Conservation (phyloP, 1,284 basidiomycete genomes). For the Irpex rosettiformis region DNA sequence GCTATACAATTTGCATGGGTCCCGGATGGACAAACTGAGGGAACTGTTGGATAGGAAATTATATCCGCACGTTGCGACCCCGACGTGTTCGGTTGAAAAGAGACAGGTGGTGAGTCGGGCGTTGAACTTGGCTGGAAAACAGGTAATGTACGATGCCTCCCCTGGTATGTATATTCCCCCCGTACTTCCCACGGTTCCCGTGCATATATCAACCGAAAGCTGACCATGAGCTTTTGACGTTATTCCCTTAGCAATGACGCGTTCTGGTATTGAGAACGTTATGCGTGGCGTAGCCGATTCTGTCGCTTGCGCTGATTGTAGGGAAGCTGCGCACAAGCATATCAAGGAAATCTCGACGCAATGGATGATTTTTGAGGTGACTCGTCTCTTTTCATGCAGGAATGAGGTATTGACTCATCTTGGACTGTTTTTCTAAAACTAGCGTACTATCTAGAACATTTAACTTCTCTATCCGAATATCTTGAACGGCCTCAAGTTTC, state of each 20-base stretch:
- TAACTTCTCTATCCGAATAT: background rate
- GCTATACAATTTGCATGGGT: slow-evolving; percentile 37
- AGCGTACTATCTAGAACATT: background rate
- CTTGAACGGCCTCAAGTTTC: too few relatives aligned
- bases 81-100: slow-evolving; percentile 25
- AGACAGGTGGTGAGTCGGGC: slow-evolving; percentile 29
- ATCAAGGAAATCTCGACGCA: slow-evolving; percentile 59
- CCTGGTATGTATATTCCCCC: slow-evolving; percentile 24
- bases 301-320: slow-evolving; percentile 40
- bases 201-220: background rate
- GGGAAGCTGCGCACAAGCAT: slow-evolving; percentile 49
- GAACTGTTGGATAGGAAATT: slow-evolving; percentile 33
- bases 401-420: background rate
- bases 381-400: background rate
- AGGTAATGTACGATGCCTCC: slow-evolving; percentile 34
- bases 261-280: background rate
- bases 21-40: slow-evolving; percentile 34
- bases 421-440: background rate
- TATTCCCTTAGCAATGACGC: background rate
- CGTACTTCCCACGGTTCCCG: background rate
- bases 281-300: background rate
- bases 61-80: slow-evolving; percentile 26
- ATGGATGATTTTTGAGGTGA: slow-evolving; percentile 72
- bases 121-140: slow-evolving; percentile 34
- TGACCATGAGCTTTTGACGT: background rate